Conservation (phyloP, 2,329 filamentous ascomycete species). For the Huntiella abstrusa region DNA sequence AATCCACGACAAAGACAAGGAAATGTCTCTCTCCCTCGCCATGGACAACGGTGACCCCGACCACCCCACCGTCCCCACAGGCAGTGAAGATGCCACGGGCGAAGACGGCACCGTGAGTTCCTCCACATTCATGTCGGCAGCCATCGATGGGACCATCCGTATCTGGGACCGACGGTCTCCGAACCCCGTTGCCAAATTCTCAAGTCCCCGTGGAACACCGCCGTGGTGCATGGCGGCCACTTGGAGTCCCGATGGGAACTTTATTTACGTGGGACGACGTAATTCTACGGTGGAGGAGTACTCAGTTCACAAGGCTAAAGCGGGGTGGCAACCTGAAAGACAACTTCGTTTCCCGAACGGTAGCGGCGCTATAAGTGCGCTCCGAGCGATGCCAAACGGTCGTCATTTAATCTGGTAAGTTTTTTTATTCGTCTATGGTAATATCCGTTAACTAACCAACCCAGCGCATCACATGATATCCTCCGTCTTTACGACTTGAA, state of each 20-base stretch:
- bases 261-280: slow-evolving; percentile 76
- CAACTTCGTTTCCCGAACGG: slow-evolving; percentile 76
- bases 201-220: slow-evolving; percentile 54
- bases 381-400: slow-evolving; percentile 82
- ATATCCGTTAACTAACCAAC: background rate
- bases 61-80: background rate
- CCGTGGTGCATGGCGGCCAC: slow-evolving; percentile 97
- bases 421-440: background rate
- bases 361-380: slow-evolving; percentile 73
- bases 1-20: background rate
- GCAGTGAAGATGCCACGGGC: slow-evolving; percentile 3
- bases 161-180: slow-evolving; percentile 77
- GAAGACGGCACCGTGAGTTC: slow-evolving; percentile 39
- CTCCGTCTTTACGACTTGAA: slow-evolving; percentile 78
- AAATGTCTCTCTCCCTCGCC: background rate
- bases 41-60: background rate
- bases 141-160: slow-evolving; percentile 72
- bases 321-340: slow-evolving; percentile 54
- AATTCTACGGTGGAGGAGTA: slow-evolving; percentile 94
- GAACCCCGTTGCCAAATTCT: slow-evolving; percentile 61
- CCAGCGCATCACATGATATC: slow-evolving; percentile 78
- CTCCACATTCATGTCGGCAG: slow-evolving; percentile 71
- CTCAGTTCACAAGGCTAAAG: slow-evolving; percentile 53
- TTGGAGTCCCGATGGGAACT: slow-evolving; percentile 92
- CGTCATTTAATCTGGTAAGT: slow-evolving; percentile 63